Evolutionary conservation across 768 basidiomycete genomes (phyloP), one percentile per base, ranked within the genome.

Genomic region (Tulasnella sp.): DNA sequence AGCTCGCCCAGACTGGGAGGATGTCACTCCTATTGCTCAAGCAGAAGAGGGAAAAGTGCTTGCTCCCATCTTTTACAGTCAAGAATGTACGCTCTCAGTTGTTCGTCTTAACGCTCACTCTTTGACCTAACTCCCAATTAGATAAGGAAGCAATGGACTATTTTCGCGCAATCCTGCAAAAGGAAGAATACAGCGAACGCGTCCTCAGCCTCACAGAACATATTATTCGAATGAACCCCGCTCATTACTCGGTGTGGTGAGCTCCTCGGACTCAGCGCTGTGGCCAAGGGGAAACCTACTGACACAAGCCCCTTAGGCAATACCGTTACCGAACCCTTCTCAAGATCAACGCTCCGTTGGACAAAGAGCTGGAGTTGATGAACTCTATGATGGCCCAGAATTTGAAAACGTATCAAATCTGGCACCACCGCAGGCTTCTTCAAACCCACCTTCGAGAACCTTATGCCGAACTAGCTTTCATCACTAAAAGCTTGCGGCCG

Each of bases 351-450:
- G 86, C 90, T 4, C 89, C 94, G 40, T 89, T 99, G 80, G 89
- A 92, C n/a, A 88, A 86, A 5, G 97, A 99, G 87, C 89, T 98
- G 1, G 86, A 86, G 76, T 88, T 97, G 46, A 96, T 98, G 92
- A 94, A 98, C 87, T 92, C 92, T 82, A 89, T 98, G 78, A 94
- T 96, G 31, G 89, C 92, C 82, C 89, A 89, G 82, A 92, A 92
- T 85, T 89, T 98, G 84, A 99, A 99, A 87, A 96, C 93, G 14
- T 99, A 99, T 86, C 98, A 99, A 87, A 97, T 99, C 37, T 99
- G 98, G 98, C 97, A 94, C 86, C 94, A 96, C 84, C 92, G 95
- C 64, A 91, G 93, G 5, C 90, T 96, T 48, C 88, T 96, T 50
- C 89, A 96, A 81, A 89, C 89, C 50, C 86, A 88, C 72, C 88